Evolutionary conservation across 148 eudicot genomes (phyloP).

Genomic region (Pharnaceum exiguum): DNA sequence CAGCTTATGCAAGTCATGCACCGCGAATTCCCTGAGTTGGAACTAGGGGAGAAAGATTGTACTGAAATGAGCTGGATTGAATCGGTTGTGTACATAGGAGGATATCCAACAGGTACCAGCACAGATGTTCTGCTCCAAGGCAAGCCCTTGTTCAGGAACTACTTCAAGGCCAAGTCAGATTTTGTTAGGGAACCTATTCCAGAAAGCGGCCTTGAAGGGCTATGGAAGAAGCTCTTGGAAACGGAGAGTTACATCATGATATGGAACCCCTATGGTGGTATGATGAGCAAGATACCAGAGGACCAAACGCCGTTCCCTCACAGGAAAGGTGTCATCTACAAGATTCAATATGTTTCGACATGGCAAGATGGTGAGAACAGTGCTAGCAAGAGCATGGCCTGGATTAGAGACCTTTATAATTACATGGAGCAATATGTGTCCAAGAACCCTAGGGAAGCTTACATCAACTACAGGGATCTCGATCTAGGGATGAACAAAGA

Average conservation of each 20-base stretch:
- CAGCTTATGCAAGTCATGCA: conserved; percentile 18
- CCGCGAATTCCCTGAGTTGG: conserved; percentile 30
- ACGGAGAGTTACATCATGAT: conserved; percentile 26
- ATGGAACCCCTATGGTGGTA: conserved; percentile 43
- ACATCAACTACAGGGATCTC: conserved; percentile 29
- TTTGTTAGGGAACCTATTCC: conserved; percentile 33
- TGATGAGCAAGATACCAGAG: conserved; percentile 30
- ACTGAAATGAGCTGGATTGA: conserved; percentile 41
- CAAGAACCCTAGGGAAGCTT: conserved; percentile 31
- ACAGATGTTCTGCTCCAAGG: conserved; percentile 25
- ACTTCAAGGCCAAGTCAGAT: conserved; percentile 39
- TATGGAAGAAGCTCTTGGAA: conserved; percentile 21
- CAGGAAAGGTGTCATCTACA: conserved; percentile 22
- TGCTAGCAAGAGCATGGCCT: conserved; percentile 13
- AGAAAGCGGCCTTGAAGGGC: conserved; percentile 25
- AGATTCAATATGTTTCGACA: conserved; percentile 25
- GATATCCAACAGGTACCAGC: conserved; percentile 17
- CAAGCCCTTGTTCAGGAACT: conserved; percentile 16
- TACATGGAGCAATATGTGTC: conserved; percentile 32
- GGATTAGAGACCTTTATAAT: conserved; percentile 28
- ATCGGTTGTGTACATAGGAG: conserved; percentile 28
- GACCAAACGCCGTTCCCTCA: conserved; percentile 32
- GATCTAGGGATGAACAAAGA: conserved; percentile 31
- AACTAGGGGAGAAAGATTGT: conserved; percentile 21
- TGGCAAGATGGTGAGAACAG: conserved; percentile 25